Percentiles rank a stretch among this genome's conserved stretches.
These are phyloP conservation scores for Willaertia magna DNA, from an alignment of 208 protist species.

Conservation along the genomic window DNA sequence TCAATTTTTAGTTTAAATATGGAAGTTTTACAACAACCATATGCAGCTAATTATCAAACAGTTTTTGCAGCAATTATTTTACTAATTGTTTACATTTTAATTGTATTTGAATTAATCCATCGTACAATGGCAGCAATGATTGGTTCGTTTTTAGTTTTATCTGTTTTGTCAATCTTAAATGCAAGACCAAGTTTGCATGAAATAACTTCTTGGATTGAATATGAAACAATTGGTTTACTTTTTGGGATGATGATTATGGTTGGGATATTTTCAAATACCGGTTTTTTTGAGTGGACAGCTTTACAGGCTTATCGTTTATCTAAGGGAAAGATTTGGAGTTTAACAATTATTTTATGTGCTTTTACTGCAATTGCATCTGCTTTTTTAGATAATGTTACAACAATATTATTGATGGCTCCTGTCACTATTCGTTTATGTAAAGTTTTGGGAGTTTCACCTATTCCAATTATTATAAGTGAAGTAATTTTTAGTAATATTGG, in stretches of 20 bases:
- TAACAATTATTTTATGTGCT: constrained; percentile 27
- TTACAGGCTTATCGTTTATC: constrained; percentile 31
- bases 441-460: constrained; percentile 37
- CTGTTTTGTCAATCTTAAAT: constrained; percentile 1
- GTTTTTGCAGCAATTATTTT: constrained; percentile 34
- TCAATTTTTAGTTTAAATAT: not conserved
- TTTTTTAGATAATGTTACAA: constrained; percentile 57
- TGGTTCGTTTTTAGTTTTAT: constrained; percentile 33
- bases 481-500: constrained; percentile 47
- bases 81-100: constrained; percentile 37
- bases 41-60: constrained; percentile 17
- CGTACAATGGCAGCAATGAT: constrained; percentile 38
- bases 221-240: constrained; percentile 35
- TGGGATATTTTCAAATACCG: constrained; percentile 37
- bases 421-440: constrained; percentile 41
- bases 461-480: constrained; percentile 35
- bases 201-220: constrained; percentile 39
- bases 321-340: constrained; percentile 29
- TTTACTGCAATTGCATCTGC: constrained; percentile 33
- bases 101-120: constrained; percentile 44
- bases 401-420: constrained; percentile 44
- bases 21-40: not conserved
- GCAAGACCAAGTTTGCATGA: constrained; percentile 5
- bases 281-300: constrained; percentile 42
- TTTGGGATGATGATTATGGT: constrained; percentile 56